Conservation (phyloP, 805 yeast species). For the Barnettozyma sp. region DNA sequence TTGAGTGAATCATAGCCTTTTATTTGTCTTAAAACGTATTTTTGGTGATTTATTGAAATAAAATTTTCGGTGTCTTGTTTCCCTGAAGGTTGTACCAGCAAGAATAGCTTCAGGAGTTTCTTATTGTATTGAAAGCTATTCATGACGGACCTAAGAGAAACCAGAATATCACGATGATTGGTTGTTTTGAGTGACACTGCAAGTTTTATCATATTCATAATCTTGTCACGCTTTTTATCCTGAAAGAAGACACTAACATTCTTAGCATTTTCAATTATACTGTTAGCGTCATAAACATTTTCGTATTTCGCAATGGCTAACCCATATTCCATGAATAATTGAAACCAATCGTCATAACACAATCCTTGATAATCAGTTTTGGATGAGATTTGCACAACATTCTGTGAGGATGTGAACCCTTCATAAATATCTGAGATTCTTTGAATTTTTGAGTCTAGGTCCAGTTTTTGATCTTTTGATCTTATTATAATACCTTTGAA, state of each 20-base stretch:
- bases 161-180: conserved; percentile 49
- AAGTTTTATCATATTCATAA: conserved; percentile 60
- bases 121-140: conserved; percentile 72
- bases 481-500: conserved; percentile 63
- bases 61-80: conserved; percentile 49
- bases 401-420: conserved; percentile 39
- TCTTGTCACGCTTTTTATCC: conserved; percentile 50
- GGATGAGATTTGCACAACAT: conserved; percentile 39
- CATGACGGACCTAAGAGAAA: conserved; percentile 55
- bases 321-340: conserved; percentile 72
- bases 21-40: conserved; percentile 80
- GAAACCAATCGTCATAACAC: conserved; percentile 76
- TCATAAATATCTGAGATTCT: conserved; percentile 61
- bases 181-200: conserved; percentile 44
- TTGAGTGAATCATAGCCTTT: conserved; percentile 79
- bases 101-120: conserved; percentile 55
- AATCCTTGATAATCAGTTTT: conserved; percentile 66
- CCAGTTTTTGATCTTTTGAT: conserved; percentile 53
- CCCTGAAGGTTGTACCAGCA: conserved; percentile 61
- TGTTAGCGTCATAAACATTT: conserved; percentile 53
- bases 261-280: conserved; percentile 66
- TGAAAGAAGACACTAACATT: conserved; percentile 73
- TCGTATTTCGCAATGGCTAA: conserved; percentile 57
- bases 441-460: conserved; percentile 66
- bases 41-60: conserved; percentile 80